Evolutionary conservation across 108 stramenopile genomes (phyloP).

Genomic region (Skeletonema grethae): DNA sequence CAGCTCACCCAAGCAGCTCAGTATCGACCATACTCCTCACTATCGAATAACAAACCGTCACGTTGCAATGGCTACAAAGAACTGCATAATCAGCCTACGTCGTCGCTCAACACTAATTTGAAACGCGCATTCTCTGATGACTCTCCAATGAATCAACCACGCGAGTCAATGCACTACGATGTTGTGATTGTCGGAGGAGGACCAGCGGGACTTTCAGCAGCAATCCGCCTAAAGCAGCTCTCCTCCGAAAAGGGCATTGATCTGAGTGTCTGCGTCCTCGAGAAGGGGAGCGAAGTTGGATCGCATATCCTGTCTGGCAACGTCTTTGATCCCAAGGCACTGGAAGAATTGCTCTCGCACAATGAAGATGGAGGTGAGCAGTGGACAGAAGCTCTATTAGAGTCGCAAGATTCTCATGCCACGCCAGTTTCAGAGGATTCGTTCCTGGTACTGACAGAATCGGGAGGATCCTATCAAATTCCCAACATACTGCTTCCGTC

Average conservation of each 20-base stretch:
- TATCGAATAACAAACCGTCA: neutral
- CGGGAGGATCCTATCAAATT: slow-evolving; percentile 53
- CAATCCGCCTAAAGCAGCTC: slow-evolving; percentile 97
- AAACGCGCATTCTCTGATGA: slow-evolving; percentile 8
- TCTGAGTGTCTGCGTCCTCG: slow-evolving; percentile 95
- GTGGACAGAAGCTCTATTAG: slow-evolving; percentile 69
- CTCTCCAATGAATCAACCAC: slow-evolving; percentile 39
- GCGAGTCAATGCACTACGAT: slow-evolving; percentile 91
- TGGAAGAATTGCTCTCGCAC: slow-evolving; percentile 94
- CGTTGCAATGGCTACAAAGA: neutral
- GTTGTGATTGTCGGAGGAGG: slow-evolving; percentile 90
- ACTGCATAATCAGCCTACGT: neutral
- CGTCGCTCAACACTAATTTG: neutral
- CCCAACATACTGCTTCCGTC: slow-evolving; percentile 83
- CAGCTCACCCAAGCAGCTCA: neutral
- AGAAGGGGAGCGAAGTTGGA: slow-evolving; percentile 98
- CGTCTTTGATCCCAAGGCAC: slow-evolving; percentile 97
- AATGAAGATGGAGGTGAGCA: slow-evolving; percentile 61
- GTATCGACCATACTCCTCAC: neutral
- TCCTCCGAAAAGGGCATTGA: slow-evolving; percentile 81
- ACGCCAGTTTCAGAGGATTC: slow-evolving; percentile 90
- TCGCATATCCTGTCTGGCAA: slow-evolving; percentile 98
- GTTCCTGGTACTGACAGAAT: slow-evolving; percentile 84
- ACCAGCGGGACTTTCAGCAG: slow-evolving; percentile 93
- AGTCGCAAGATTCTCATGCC: slow-evolving; percentile 65